Base-by-base conservation (phyloP, 306 rosid species). In the Glycine tomentella region DNA sequence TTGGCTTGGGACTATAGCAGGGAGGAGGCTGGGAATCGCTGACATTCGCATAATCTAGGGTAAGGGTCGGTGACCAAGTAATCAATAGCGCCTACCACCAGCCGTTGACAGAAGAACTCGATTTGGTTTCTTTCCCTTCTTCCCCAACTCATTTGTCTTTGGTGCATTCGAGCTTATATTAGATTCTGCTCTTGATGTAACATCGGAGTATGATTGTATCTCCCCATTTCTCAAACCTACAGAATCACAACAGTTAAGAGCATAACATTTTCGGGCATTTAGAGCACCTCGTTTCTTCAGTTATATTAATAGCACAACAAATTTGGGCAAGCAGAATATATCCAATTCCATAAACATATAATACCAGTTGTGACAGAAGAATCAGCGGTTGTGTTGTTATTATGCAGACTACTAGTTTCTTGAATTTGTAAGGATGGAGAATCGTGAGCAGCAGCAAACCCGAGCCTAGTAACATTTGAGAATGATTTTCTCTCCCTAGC, bases 371-470 rank as follows among this genome's bases (percentile, higher is more conserved):
- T 69, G 31, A 79, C 87, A 56, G 89, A 83, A 78, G 91, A 74
- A 73, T 82, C 89, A 20, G 78, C 56, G 10, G 48, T 69, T 15
- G 38, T 72, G 69, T 76, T 80, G 64, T 71, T 82, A 49, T 56
- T 72, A 33, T 75, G 78, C 56, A 33, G 58, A 68, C 87, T 74
- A 78, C 74, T 86, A 25, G 84, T 84, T 75, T 90, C 97, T 85
- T 88, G 97, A 51, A 83, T 78, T 83, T 87, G 93, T 76, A 95
- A 81, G 83, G 92, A 72, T 17, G 97, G 97, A 81, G 97, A 93
- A 84, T 93, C 98, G 62, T 95, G 98, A n/a, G 59, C 98, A 34
- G 99, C 98, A 66, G 98, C 98, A 78, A 93, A 95, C 74, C 99
- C 99, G 63, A 93, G 94, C 86, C 80, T 88, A 2, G 99, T 91